A percentile compares a stretch with the other conserved stretches of the same genome.
Evolutionary conservation across 176 grass and related monocot species (phyloP).

Genomic region (Aechmea fasciata): DNA sequence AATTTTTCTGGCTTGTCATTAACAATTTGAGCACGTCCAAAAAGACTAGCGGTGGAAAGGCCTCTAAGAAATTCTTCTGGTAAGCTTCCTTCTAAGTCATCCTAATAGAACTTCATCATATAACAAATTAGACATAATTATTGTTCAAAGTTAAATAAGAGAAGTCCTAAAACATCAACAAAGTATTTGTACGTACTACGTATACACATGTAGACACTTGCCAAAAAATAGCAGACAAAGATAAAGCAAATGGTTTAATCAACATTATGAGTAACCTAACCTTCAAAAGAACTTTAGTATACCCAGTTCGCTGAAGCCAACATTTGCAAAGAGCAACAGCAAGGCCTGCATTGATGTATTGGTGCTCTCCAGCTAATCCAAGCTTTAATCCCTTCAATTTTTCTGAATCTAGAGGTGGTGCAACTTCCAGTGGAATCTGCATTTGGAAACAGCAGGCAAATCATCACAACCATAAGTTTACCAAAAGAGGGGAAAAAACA

Average conservation of each 20-base stretch:
- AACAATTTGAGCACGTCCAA: slow-evolving; percentile 22
- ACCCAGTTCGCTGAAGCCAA: slow-evolving; percentile 21
- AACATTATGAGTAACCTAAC: neutral
- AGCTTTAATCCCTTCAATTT: slow-evolving; percentile 18
- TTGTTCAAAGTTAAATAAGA: slow-evolving; percentile 1
- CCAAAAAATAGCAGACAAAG: neutral
- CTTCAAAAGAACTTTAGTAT: slow-evolving; percentile 1
- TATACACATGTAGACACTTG: neutral
- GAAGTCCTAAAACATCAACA: neutral
- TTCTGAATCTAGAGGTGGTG: slow-evolving; percentile 9
- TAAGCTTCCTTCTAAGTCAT: slow-evolving; percentile 5
- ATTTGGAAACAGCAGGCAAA: neutral
- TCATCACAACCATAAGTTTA: neutral
- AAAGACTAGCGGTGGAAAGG: slow-evolving; percentile 13
- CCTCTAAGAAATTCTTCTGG: slow-evolving; percentile 21
- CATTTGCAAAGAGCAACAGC: slow-evolving; percentile 27
- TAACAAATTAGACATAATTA: slow-evolving; percentile 10
- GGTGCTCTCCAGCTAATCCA: slow-evolving; percentile 27
- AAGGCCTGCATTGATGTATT: slow-evolving; percentile 26
- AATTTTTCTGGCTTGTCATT: slow-evolving; percentile 12
- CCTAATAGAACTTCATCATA: slow-evolving; percentile 23
- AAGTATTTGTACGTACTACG: neutral
- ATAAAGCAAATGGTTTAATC: neutral
- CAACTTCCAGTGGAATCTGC: slow-evolving; percentile 20
- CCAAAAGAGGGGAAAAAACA: slow-evolving; percentile 8